Base-by-base conservation (phyloP, 805 yeast species). In the Kuraishia molischiana region DNA sequence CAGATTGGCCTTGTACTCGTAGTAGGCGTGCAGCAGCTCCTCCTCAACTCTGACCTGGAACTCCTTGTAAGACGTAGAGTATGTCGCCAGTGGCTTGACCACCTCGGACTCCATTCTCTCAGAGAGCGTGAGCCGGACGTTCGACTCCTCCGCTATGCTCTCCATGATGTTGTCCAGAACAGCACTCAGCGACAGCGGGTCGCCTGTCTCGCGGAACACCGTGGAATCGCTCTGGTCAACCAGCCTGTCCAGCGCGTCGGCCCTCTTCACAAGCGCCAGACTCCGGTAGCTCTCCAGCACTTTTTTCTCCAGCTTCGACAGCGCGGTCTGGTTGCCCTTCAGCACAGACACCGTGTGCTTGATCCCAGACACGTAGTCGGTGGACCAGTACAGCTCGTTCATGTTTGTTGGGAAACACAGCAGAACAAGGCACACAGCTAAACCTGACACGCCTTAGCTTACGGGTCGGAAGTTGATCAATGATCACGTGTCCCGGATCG, bases 371-470 rank as follows among this genome's bases (percentile, higher is more conserved):
- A 29, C 14, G 37, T 43, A 45, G 22, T 40, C 39, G 4, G 44
- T 39, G 15, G 48, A 45, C 48, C 48, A 45, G 22, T 43, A 43
- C 28, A 30, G 32, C 19, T 30, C 38, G 36, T 41, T 42, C n/a
- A n/a, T n/a, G n/a, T n/a, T n/a, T n/a, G n/a, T n/a, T n/a, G n/a
- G n/a, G n/a, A n/a, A n/a, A n/a, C n/a, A n/a, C n/a, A n/a, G n/a
- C n/a, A n/a, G n/a, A n/a, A n/a, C n/a, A n/a, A n/a, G n/a, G n/a
- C n/a, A n/a, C n/a, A n/a, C n/a, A n/a, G n/a, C n/a, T n/a, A n/a
- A n/a, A n/a, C n/a, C n/a, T n/a, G n/a, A n/a, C n/a, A n/a, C n/a
- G n/a, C n/a, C n/a, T n/a, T n/a, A n/a, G n/a, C n/a, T n/a, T n/a
- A n/a, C n/a, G n/a, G n/a, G n/a, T n/a, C n/a, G n/a, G n/a, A n/a